A percentile compares a stretch with the other conserved stretches of the same genome.
Evolutionary conservation across 305 asterid genomes (phyloP).

Genomic region (Lippia alba): DNA sequence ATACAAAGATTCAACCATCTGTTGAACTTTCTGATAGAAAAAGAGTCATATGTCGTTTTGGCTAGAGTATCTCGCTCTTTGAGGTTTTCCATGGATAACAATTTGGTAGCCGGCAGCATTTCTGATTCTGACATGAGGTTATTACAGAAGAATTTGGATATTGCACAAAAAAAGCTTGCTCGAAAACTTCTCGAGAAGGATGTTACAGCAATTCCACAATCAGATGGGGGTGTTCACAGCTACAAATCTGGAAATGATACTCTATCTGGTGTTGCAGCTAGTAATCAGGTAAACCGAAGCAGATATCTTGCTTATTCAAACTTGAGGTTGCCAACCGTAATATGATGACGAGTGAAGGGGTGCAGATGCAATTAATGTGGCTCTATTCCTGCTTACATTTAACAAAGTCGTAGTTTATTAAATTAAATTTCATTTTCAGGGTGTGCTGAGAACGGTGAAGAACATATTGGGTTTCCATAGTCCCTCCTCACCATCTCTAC

Average conservation of each 20-base stretch:
- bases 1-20: conserved; percentile 50
- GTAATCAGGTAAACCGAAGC: conserved; percentile 41
- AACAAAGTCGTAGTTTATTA: not conserved
- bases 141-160: conserved; percentile 43
- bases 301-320: not conserved
- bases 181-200: conserved; percentile 38
- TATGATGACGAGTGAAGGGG: too few species aligned
- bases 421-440: conserved; percentile 38
- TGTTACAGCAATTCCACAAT: conserved; percentile 19
- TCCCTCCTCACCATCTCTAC: conserved; percentile 31
- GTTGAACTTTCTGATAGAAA: conserved; percentile 48
- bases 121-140: conserved; percentile 46
- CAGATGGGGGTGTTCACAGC: conserved; percentile 20
- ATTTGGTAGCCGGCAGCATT: conserved; percentile 35
- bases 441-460: conserved; percentile 33
- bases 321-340: too few species aligned
- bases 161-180: conserved; percentile 38
- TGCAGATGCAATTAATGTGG: too few species aligned
- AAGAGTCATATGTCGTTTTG: conserved; percentile 50
- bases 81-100: conserved; percentile 37
- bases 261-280: conserved; percentile 23
- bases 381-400: too few species aligned
- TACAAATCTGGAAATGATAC: conserved; percentile 35
- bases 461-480: conserved; percentile 30
- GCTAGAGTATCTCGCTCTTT: conserved; percentile 44